Conservation (phyloP, 495 filamentous ascomycete genomes). For the Lichenothelia convexa region DNA sequence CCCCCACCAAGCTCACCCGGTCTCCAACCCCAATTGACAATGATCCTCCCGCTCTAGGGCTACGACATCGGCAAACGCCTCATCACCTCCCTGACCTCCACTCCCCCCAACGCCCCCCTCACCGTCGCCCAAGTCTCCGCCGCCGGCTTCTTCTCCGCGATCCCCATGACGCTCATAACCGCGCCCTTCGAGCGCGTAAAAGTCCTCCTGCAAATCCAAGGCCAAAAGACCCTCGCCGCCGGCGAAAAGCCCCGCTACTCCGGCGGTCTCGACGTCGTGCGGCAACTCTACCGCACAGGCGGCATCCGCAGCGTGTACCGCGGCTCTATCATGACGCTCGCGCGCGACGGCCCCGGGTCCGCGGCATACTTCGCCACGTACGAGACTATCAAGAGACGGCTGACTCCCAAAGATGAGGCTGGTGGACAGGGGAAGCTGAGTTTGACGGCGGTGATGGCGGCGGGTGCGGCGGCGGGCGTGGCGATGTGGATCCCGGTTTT, state of each 20-base stretch:
- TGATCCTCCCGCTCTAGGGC: constrained; percentile 33
- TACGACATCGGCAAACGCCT: constrained; percentile 89
- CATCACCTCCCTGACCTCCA: constrained; percentile 48
- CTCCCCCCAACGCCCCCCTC: constrained; percentile 46
- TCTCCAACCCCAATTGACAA: not conserved
- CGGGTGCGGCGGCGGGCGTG: constrained; percentile 78
- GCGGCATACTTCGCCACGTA: constrained; percentile 96
- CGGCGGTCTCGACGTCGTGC: constrained; percentile 81
- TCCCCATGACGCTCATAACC: constrained; percentile 95
- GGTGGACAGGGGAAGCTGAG: constrained; percentile 62
- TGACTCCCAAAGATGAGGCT: constrained; percentile 72
- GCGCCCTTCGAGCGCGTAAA: constrained; percentile 98
- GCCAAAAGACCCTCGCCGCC: constrained; percentile 65
- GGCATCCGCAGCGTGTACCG: constrained; percentile 83
- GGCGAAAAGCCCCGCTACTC: constrained; percentile 88
- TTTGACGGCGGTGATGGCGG: constrained; percentile 62
- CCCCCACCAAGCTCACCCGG: not conserved
- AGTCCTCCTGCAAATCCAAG: constrained; percentile 93
- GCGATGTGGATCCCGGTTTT: constrained; percentile 99
- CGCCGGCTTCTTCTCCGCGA: constrained; percentile 93
- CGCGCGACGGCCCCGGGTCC: constrained; percentile 77
- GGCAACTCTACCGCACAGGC: constrained; percentile 83
- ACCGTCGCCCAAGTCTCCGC: constrained; percentile 75
- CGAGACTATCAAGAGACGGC: constrained; percentile 72
- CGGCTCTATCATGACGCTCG: constrained; percentile 75